Conservation (phyloP, 164 flowering plant genomes). For the Nymphaea colorata region DNA sequence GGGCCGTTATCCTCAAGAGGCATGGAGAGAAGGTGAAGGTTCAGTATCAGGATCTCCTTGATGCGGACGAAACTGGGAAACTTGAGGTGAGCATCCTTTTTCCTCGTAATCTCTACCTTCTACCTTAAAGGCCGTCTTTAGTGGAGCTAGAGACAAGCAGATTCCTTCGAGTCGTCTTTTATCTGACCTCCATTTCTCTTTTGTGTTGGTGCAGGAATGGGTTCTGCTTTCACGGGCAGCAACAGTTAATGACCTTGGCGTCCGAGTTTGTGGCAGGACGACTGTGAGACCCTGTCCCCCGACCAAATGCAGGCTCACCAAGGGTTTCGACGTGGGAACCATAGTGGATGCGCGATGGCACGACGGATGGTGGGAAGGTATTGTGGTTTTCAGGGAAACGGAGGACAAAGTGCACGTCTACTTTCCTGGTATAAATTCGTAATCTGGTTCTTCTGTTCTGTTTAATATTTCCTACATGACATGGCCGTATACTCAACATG, state of each 20-base stretch:
- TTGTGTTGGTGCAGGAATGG: constrained; percentile 57
- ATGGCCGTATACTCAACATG: not conserved
- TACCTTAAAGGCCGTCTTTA: not conserved
- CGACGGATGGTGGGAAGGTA: constrained; percentile 99
- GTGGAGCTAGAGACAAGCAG: too few species aligned
- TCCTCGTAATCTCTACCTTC: not conserved
- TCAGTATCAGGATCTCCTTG: constrained; percentile 58
- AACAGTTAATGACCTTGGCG: constrained; percentile 37
- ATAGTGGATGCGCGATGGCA: constrained; percentile 79
- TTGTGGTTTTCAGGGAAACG: constrained; percentile 43
- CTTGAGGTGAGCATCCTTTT: constrained; percentile 43
- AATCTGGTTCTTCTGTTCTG: not conserved
- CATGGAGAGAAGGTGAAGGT: constrained; percentile 62
- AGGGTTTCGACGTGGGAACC: constrained; percentile 37
- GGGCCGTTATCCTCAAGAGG: constrained; percentile 54
- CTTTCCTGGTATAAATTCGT: constrained; percentile 50
- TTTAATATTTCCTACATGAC: not conserved
- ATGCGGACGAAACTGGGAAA: constrained; percentile 59
- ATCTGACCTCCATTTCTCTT: not conserved
- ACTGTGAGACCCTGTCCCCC: constrained; percentile 44
- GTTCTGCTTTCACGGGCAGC: constrained; percentile 47
- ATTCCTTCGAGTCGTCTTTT: not conserved
- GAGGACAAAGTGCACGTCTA: constrained; percentile 35
- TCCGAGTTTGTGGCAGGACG: constrained; percentile 40
- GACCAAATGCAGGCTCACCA: constrained; percentile 14